Evolutionary conservation across 2,329 filamentous ascomycete species (phyloP).

Genomic region (Exutisphaerella laricina): DNA sequence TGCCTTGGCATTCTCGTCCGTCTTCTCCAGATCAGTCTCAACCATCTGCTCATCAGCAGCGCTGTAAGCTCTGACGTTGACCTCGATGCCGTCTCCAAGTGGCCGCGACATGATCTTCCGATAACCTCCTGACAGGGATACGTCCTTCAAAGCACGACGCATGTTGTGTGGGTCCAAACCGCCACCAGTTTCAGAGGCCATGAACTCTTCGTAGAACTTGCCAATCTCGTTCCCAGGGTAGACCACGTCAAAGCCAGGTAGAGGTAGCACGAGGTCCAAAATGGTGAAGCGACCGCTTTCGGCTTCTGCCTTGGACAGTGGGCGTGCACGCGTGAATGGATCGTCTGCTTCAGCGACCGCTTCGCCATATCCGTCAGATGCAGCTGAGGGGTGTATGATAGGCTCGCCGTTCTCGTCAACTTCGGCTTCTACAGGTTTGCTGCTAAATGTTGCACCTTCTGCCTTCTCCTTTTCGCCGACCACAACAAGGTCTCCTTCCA

Average conservation of each 20-base stretch:
- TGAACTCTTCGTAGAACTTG: constrained; percentile 79
- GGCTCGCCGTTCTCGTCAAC: constrained; percentile 60
- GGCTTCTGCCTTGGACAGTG: constrained; percentile 71
- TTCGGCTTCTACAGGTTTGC: constrained; percentile 33
- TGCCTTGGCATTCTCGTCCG: constrained; percentile 35
- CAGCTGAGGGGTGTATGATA: constrained; percentile 53
- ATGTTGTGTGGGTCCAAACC: constrained; percentile 76
- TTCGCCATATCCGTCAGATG: constrained; percentile 7
- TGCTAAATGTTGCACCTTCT: constrained; percentile 35
- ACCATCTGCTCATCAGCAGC: constrained; percentile 78
- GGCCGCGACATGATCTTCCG: constrained; percentile 75
- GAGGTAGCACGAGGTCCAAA: constrained; percentile 83
- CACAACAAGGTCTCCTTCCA: constrained; percentile 81
- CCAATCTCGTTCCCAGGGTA: constrained; percentile 82
- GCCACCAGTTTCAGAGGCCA: constrained; percentile 73
- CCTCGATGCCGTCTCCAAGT: constrained; percentile 48
- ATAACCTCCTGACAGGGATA: constrained; percentile 83
- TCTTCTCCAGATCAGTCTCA: constrained; percentile 72
- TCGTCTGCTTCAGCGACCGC: constrained; percentile 38
- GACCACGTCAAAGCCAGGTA: constrained; percentile 83
- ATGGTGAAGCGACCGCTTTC: constrained; percentile 70
- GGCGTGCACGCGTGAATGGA: constrained; percentile 62
- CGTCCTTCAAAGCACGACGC: constrained; percentile 78
- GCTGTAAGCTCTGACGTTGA: constrained; percentile 64
- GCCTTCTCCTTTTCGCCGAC: constrained; percentile 50